A percentile compares a stretch with the other conserved stretches of the same genome.
Conservation (phyloP, 2,329 filamentous ascomycete genomes). For the Westerdykella sp. region DNA sequence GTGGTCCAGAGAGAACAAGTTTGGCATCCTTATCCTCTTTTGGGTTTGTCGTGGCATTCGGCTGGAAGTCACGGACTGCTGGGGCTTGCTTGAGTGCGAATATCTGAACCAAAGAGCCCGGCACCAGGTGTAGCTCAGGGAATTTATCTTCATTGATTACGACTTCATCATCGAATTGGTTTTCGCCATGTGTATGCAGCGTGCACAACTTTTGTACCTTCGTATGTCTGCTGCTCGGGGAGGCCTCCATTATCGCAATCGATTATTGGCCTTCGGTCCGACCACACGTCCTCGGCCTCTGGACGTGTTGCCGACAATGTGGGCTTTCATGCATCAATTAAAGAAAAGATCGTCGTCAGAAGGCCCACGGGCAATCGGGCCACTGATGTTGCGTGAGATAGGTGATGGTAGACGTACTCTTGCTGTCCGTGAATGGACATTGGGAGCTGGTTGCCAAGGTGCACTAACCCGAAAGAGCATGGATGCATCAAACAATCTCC, state of each 20-base stretch:
- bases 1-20: conserved; percentile 15
- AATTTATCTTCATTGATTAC: conserved; percentile 70
- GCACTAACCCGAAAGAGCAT: no score
- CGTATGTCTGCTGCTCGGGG: conserved; percentile 18
- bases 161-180: conserved; percentile 70
- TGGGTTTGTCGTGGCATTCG: conserved; percentile 22
- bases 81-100: conserved; percentile 53
- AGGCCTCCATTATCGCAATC: conserved; percentile 24
- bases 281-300: no score
- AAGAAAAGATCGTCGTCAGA: no score
- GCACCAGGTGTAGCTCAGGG: conserved; percentile 54
- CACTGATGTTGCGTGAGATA: no score
- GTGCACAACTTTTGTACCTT: conserved; percentile 41
- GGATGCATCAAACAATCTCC: no score
- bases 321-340: no score
- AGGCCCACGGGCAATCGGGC: no score
- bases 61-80: conserved; percentile 42
- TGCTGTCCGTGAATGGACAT: no score
- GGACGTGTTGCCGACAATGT: no score
- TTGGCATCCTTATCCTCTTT: conserved; percentile 24
- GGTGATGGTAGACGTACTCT: no score
- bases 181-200: conserved; percentile 62
- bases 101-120: conserved; percentile 68
- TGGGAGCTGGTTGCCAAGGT: no score
- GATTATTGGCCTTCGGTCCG: no score